Conservation (phyloP, 2,329 filamentous ascomycete genomes). For the Sporothrix dimorphospora region DNA sequence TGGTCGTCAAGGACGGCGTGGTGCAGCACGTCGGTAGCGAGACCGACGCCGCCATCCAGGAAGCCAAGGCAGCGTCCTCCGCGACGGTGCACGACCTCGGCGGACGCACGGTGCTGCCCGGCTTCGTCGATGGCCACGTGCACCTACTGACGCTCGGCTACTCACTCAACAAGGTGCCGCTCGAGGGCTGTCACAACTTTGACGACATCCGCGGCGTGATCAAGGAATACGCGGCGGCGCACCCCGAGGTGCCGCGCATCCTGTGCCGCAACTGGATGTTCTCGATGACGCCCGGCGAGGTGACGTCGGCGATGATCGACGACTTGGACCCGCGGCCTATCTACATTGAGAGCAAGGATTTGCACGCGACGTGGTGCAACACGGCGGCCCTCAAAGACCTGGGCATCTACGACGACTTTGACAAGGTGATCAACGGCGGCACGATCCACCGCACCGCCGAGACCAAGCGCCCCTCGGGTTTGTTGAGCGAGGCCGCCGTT, state of each 20-base stretch:
- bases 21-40: constrained; percentile 45
- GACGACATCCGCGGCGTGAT: constrained; percentile 54
- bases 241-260: constrained; percentile 52
- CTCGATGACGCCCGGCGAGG: constrained; percentile 55
- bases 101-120: constrained; percentile 52
- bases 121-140: constrained; percentile 62
- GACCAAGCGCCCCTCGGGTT: constrained; percentile 51
- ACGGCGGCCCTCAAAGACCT: constrained; percentile 55
- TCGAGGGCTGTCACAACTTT: constrained; percentile 51
- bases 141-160: constrained; percentile 60
- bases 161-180: constrained; percentile 54
- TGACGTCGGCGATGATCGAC: constrained; percentile 55
- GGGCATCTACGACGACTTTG: constrained; percentile 46
- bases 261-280: constrained; percentile 61
- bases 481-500: constrained; percentile 59
- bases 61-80: constrained; percentile 36
- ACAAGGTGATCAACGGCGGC: constrained; percentile 51
- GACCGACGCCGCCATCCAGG: constrained; percentile 39
- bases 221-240: constrained; percentile 47
- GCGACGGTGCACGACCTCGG: constrained; percentile 42
- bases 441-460: constrained; percentile 52
- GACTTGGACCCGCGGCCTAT: constrained; percentile 53
- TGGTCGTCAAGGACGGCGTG: constrained; percentile 43
- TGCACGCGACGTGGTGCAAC: constrained; percentile 61
- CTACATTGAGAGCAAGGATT: constrained; percentile 59